Conservation (phyloP, 1,139 yeast species). For the Zhuliangozyma blackwelliae region DNA sequence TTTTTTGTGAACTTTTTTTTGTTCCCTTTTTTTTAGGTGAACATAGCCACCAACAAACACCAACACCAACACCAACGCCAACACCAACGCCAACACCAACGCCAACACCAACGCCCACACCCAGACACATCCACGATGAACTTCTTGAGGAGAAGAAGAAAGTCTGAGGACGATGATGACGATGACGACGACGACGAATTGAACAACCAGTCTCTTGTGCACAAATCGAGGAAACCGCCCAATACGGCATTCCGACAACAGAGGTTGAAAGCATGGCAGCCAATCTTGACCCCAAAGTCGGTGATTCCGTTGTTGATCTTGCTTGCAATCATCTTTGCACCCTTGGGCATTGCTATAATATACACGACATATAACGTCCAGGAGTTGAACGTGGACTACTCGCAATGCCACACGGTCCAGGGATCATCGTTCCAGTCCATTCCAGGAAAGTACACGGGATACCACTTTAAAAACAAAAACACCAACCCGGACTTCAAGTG, state of each 20-base stretch:
- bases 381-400: constrained; percentile 53
- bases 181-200: constrained; percentile 20
- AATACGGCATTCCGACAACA: constrained; percentile 79
- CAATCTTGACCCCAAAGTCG: constrained; percentile 71
- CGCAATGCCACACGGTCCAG: constrained; percentile 47
- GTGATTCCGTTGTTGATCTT: constrained; percentile 64
- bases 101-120: neutral
- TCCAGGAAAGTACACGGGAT: constrained; percentile 47
- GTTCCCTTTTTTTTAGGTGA: no score
- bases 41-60: constrained; percentile 57
- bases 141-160: constrained; percentile 35
- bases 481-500: constrained; percentile 49
- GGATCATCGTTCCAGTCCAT: constrained; percentile 32
- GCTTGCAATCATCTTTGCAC: constrained; percentile 65
- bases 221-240: constrained; percentile 62
- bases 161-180: constrained; percentile 23
- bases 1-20: neutral
- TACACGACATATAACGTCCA: constrained; percentile 59
- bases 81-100: constrained; percentile 50
- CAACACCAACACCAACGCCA: constrained; percentile 13
- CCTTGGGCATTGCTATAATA: constrained; percentile 67
- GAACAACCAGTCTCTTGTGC: constrained; percentile 21
- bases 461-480: constrained; percentile 50
- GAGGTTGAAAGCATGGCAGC: constrained; percentile 78
- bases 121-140: constrained; percentile 20